Evolutionary conservation across 345 rosid species (phyloP), one percentile per base, ranked within the genome.

Genomic region (Melaleuca alternifolia): DNA sequence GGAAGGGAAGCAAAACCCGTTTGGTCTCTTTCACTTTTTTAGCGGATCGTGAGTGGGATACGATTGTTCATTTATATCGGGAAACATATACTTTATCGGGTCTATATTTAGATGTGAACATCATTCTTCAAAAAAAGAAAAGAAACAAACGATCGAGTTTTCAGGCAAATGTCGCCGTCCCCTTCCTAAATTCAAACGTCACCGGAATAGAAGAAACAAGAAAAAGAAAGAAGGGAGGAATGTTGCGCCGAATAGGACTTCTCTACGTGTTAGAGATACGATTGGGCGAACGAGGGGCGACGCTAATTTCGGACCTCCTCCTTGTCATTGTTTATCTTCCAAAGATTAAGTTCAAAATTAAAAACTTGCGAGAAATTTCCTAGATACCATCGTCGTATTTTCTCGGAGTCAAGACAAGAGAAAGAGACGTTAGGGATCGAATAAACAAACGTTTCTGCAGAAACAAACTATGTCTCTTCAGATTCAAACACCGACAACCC

Each of bases 361-460:
- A n/a, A 56, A 85, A 12, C 9, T 51, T 28, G 21, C 28, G 54
- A 44, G 30, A 48, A 85, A 85, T 83, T 23, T n/a, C 41, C 13
- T 83, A 48, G 54, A 21, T 71, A 16, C 23, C 3, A 2, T 51
- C 28, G 79, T 71, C 82, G 33, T n/a, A 50, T 24, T 87, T 85
- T 89, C 85, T 89, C 54, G 86, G 53, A 52, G 84, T 83, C 82
- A 85, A 83, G 86, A 83, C 83, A 79, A 84, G 86, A 85, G 88
- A 86, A 86, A 86, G 88, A 86, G 88, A 86, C 85, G 88, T 82
- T 61, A 46, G 50, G 84, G 59, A 11, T 28, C 14, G 56, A 56
- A 57, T 86, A 81, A 82, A 82, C 54, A 51, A 77, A 8, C 48
- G 24, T 33, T 65, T 21, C 83, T 57, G 16, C 21, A 26, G 54